Conservation (phyloP, 2,329 filamentous ascomycete species). For the Phialemonium atrogriseum region DNA sequence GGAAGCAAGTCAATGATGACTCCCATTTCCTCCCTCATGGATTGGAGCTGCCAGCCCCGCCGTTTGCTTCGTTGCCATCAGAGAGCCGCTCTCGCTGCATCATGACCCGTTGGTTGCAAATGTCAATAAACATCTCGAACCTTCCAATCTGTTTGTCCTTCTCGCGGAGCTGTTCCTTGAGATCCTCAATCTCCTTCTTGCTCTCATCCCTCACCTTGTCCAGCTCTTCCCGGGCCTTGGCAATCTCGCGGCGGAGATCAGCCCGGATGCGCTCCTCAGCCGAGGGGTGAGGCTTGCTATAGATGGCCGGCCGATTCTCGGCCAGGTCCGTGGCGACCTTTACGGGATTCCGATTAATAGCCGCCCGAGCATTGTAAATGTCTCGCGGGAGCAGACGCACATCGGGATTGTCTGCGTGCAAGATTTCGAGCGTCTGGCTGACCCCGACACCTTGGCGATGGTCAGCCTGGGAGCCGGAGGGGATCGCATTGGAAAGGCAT, state of each 20-base stretch:
- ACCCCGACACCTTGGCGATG: conserved; percentile 49
- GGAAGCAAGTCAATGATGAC: no score
- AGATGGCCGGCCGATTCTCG: conserved; percentile 55
- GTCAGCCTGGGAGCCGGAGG: conserved; percentile 18
- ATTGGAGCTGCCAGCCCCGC: neutral
- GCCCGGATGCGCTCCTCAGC: conserved; percentile 56
- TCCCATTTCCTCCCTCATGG: no score
- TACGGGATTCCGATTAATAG: conserved; percentile 56
- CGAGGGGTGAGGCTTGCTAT: conserved; percentile 56
- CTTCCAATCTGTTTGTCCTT: conserved; percentile 55
- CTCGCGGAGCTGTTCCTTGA: conserved; percentile 52
- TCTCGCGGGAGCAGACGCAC: conserved; percentile 56
- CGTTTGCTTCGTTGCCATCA: conserved; percentile 15
- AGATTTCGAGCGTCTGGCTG: conserved; percentile 56
- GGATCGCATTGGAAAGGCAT: conserved; percentile 6
- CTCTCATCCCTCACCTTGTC: conserved; percentile 47
- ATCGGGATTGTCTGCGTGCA: conserved; percentile 55
- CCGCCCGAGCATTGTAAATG: conserved; percentile 60
- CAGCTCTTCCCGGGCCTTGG: conserved; percentile 48
- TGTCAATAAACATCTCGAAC: conserved; percentile 64
- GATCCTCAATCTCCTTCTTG: conserved; percentile 47
- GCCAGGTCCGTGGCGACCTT: conserved; percentile 53
- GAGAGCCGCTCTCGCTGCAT: conserved; percentile 47
- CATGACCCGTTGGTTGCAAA: conserved; percentile 60
- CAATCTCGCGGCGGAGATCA: conserved; percentile 52